These are phyloP conservation scores for Chloranthus sessilifolius DNA, from an alignment of 164 flowering plant genomes.

Conservation along the genomic window DNA sequence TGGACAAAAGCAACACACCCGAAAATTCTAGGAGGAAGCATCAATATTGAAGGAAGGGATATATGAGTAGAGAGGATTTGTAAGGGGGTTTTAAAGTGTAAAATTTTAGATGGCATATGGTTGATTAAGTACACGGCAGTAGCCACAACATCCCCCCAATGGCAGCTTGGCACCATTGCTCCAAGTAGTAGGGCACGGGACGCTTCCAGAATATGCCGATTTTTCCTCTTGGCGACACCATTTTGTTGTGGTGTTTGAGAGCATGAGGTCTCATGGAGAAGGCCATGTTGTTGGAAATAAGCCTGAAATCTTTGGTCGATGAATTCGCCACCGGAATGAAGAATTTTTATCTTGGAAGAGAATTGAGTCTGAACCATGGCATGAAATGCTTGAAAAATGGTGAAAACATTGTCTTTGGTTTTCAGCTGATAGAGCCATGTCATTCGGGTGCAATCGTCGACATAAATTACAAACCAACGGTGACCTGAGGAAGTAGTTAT, in stretches of 20 bases:
- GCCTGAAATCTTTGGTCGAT: neutral
- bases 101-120: neutral
- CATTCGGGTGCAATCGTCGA: constrained; percentile 6
- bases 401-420: neutral
- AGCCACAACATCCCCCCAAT: neutral
- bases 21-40: neutral
- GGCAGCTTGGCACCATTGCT: neutral
- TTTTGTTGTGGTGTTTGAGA: neutral
- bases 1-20: constrained; percentile 3
- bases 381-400: neutral
- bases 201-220: neutral
- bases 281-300: no score
- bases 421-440: constrained; percentile 7
- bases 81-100: neutral
- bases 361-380: constrained; percentile 1
- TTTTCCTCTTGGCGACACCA: neutral
- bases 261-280: neutral
- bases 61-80: neutral
- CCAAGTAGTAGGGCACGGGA: neutral
- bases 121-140: neutral
- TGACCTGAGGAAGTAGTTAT: no score
- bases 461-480: constrained; percentile 8
- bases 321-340: constrained; percentile 9
- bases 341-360: neutral
- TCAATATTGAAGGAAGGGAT: neutral